Percentiles rank a stretch among this genome's conserved stretches.
These are phyloP conservation scores for Mycocentrospora acerina DNA, from an alignment of 2,329 filamentous ascomycete species.

Conservation along the genomic window DNA sequence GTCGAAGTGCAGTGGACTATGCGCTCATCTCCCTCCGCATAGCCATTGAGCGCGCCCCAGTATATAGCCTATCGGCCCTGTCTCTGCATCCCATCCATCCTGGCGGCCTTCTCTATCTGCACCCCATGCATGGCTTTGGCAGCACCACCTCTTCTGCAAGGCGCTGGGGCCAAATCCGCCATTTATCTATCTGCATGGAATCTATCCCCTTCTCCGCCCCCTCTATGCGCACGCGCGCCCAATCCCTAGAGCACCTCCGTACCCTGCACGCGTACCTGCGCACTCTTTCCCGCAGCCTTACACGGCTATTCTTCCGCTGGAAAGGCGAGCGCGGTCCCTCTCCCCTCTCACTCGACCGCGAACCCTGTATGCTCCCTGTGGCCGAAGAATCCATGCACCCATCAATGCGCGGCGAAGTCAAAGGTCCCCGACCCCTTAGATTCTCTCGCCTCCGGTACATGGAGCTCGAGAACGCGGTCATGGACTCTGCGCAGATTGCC, in stretches of 20 bases:
- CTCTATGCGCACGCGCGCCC: conserved; percentile 56
- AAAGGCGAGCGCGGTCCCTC: conserved; percentile 70
- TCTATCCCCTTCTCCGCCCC: conserved; percentile 61
- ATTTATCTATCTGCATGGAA: conserved; percentile 73
- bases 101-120: conserved; percentile 73
- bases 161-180: conserved; percentile 76
- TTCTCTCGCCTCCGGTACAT: conserved; percentile 70
- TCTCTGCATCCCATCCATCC: conserved; percentile 75
- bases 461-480: conserved; percentile 69
- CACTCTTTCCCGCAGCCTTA: conserved; percentile 65
- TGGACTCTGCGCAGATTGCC: conserved; percentile 71
- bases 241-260: conserved; percentile 63
- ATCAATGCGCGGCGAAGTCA: conserved; percentile 31
- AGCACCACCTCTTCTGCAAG: conserved; percentile 69
- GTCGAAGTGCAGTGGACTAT: conserved; percentile 80
- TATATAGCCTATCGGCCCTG: conserved; percentile 67
- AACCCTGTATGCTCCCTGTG: conserved; percentile 66
- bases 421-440: conserved; percentile 49
- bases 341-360: conserved; percentile 68
- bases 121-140: conserved; percentile 73
- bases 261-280: conserved; percentile 79
- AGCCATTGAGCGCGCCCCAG: conserved; percentile 71
- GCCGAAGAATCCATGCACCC: conserved; percentile 38
- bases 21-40: conserved; percentile 85
- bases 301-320: conserved; percentile 77